phyloP scores from a whole-genome alignment of 2,329 filamentous ascomycete genomes.

The Fusarium newnesense region DNA sequence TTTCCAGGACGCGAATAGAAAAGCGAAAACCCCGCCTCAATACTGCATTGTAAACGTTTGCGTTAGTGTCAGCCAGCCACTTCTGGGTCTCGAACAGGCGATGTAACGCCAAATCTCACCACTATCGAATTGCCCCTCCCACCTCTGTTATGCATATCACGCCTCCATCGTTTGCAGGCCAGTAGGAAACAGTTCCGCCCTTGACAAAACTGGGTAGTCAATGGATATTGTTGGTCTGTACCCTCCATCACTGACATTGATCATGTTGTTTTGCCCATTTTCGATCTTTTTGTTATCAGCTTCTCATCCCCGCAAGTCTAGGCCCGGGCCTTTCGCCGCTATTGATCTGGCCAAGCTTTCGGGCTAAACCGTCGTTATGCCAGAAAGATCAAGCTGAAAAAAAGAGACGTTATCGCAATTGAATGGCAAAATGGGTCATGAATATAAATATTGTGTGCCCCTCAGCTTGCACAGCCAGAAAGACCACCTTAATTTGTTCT shows the following conservation, averaged over 20 bases:
- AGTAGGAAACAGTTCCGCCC: neutral
- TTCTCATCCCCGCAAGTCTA: neutral
- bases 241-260: neutral
- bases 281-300: neutral
- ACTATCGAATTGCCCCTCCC: neutral
- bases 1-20: neutral
- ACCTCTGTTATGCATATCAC: neutral
- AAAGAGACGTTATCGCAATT: fast-evolving
- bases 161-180: neutral
- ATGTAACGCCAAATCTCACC: neutral
- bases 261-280: neutral
- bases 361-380: neutral
- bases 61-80: neutral
- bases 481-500: fast-evolving
- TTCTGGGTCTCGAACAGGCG: neutral
- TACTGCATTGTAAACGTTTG: fast-evolving
- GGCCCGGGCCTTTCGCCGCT: neutral
- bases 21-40: no score
- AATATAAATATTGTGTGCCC: neutral
- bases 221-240: neutral
- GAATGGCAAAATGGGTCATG: fast-evolving
- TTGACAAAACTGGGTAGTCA: fast-evolving
- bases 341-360: no score
- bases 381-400: neutral
- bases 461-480: neutral